These are phyloP conservation scores for Ochromonas danica DNA, from an alignment of 108 stramenopile species.

Conservation along the genomic window DNA sequence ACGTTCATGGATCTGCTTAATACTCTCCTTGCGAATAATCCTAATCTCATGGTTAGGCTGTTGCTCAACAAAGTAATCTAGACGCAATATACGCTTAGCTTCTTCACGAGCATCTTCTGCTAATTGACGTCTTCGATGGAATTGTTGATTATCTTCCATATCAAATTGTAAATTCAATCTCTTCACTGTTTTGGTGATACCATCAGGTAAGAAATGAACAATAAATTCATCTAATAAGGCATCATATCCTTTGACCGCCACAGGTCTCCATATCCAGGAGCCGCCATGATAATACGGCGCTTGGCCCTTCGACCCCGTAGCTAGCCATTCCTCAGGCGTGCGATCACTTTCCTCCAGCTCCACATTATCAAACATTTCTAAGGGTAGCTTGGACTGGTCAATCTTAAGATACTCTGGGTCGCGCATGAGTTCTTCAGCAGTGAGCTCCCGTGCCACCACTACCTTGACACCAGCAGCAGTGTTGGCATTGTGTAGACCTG, in stretches of 20 bases:
- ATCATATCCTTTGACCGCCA: conserved; percentile 37
- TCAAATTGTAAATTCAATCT: conserved; percentile 64
- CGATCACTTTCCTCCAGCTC: conserved; percentile 41
- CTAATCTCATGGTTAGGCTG: conserved; percentile 53
- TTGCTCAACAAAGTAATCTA: conserved; percentile 57
- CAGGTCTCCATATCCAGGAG: conserved; percentile 50
- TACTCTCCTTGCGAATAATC: conserved; percentile 41
- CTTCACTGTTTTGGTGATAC: conserved; percentile 49
- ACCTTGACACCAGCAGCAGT: not conserved
- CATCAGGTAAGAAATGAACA: conserved; percentile 39
- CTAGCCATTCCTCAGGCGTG: conserved; percentile 51
- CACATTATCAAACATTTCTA: conserved; percentile 52
- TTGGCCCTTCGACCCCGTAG: conserved; percentile 37
- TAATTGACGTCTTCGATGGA: conserved; percentile 40
- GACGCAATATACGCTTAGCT: conserved; percentile 51
- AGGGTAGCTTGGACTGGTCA: conserved; percentile 57
- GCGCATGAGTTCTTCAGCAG: conserved; percentile 7
- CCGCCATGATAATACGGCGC: conserved; percentile 41
- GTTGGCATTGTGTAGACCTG: not conserved
- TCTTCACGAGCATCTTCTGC: conserved; percentile 45
- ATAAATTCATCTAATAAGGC: not conserved
- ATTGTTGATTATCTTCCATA: conserved; percentile 47
- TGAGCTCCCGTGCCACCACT: not conserved
- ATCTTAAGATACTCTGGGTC: conserved; percentile 44
- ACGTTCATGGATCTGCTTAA: conserved; percentile 50